These are phyloP conservation scores for Zymoseptoria pseudotritici DNA, from an alignment of 2,329 filamentous ascomycete species.

Conservation along the genomic window DNA sequence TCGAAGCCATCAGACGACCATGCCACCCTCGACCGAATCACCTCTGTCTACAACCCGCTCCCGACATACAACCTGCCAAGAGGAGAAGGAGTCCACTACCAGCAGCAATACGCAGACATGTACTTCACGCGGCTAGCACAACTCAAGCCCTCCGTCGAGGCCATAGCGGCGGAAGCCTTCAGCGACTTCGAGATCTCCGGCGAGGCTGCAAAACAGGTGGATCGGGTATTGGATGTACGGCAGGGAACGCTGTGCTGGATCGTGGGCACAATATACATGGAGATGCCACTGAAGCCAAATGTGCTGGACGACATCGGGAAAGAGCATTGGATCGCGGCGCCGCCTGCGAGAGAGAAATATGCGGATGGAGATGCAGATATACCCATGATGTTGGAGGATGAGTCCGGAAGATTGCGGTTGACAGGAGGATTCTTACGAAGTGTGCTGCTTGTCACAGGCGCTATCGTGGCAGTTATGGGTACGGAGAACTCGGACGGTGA, in stretches of 20 bases:
- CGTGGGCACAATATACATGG: slow-evolving; percentile 89
- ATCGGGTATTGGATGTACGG: slow-evolving; percentile 87
- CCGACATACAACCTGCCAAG: slow-evolving; percentile 66
- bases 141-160: slow-evolving; percentile 76
- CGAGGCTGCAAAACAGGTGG: slow-evolving; percentile 66
- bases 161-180: slow-evolving; percentile 69
- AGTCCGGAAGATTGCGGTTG: slow-evolving; percentile 79
- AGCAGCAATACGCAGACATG: slow-evolving; percentile 96
- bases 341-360: slow-evolving; percentile 61
- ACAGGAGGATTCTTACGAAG: slow-evolving; percentile 62
- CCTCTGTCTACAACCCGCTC: slow-evolving; percentile 65
- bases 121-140: slow-evolving; percentile 88
- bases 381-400: slow-evolving; percentile 70
- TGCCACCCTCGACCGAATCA: slow-evolving; percentile 44
- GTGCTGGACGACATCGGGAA: slow-evolving; percentile 92
- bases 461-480: slow-evolving; percentile 87
- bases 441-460: slow-evolving; percentile 78
- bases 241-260: slow-evolving; percentile 97
- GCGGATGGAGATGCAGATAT: slow-evolving; percentile 16
- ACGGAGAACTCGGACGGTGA: slow-evolving; percentile 89
- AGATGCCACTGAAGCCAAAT: slow-evolving; percentile 92
- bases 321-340: slow-evolving; percentile 87
- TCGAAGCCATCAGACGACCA: slow-evolving; percentile 31
- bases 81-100: slow-evolving; percentile 60
- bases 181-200: slow-evolving; percentile 66